Evolutionary conservation across 2,329 filamentous ascomycete species (phyloP), one percentile per base, ranked within the genome.

Genomic region (Parafenestella ontariensis): DNA sequence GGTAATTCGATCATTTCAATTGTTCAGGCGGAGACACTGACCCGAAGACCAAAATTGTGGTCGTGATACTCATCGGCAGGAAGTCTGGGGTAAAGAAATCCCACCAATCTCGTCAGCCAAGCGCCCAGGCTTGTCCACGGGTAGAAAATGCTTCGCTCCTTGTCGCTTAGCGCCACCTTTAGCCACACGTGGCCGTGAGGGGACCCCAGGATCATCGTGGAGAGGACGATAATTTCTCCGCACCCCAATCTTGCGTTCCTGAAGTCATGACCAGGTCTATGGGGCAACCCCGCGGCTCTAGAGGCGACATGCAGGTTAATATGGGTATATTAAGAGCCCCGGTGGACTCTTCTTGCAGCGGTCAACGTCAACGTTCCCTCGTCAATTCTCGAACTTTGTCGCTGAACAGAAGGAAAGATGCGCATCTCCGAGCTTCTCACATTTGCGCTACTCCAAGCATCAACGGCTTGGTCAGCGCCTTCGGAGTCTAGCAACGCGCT

Each of bases 391-490:
- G 5, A 24, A n/a, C 2, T 29, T 44, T 21, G 15, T 21, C 18
- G 20, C 34, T 47, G 36, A 26, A 36, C 50, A 9, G 39, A 23
- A 44, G 23, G 43, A 28, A 54, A 54, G 3, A 74, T 74, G 71
- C 70, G 64, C 49, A 20, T 71, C 47, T 65, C 64, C 34, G 62
- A 66, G 8, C 40, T 65, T 26, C 20, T 72, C 21, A 47, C 61
- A 15, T 56, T 64, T 29, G 64, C 62, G 42, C 44, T 72, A 46
- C 62, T 72, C 29, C 65, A 69, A 46, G 71, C 69, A 43, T 65
- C 69, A 8, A 47, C 56, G 23, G 62, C 54, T 23, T 45, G 58
- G 11, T 59, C 69, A 15, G 62, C 65, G 11, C 54, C 60, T 18
- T 36, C 59, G 10, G 65, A 68, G 18, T 55, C 54, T 20, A 51